Percentiles rank a stretch among this genome's conserved stretches.
phyloP scores from a whole-genome alignment of 345 rosid species.

The Sapria himalayana region DNA sequence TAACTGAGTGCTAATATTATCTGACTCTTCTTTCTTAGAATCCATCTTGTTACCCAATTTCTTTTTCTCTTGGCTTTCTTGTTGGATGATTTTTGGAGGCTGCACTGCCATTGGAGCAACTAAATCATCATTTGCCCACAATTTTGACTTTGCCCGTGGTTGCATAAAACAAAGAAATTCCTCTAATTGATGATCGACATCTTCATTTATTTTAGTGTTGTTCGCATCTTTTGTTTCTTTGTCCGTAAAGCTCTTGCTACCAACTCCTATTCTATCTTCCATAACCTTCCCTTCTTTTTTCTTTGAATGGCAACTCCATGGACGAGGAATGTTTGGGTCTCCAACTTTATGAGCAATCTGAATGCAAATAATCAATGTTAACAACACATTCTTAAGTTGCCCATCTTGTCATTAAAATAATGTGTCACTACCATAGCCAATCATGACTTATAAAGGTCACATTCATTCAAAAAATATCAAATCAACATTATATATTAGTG shows the following conservation, averaged over 20 bases:
- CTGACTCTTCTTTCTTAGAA: constrained; percentile 10
- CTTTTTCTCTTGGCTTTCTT: constrained; percentile 13
- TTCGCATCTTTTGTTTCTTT: constrained; percentile 10
- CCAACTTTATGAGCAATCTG: constrained; percentile 60
- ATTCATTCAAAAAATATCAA: no score
- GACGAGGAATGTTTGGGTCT: constrained; percentile 46
- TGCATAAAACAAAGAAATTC: constrained; percentile 81
- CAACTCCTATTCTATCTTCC: no score
- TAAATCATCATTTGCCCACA: constrained; percentile 59
- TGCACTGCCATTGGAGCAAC: constrained; percentile 14
- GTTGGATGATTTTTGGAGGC: constrained; percentile 8
- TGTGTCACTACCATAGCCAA: no score
- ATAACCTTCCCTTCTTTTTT: constrained; percentile 23
- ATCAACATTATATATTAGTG: no score
- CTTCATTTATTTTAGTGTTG: constrained; percentile 12
- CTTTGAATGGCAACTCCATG: constrained; percentile 65
- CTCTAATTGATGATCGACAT: constrained; percentile 25
- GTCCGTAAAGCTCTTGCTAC: no score
- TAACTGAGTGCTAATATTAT: constrained; percentile 10
- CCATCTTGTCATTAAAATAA: no score
- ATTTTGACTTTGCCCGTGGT: constrained; percentile 43
- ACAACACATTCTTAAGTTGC: not conserved
- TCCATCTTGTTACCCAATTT: constrained; percentile 10
- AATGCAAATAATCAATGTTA: not conserved
- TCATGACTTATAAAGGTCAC: no score